Evolutionary conservation across 805 yeast species (phyloP).

Genomic region (Diddensiella santjacobensis): DNA sequence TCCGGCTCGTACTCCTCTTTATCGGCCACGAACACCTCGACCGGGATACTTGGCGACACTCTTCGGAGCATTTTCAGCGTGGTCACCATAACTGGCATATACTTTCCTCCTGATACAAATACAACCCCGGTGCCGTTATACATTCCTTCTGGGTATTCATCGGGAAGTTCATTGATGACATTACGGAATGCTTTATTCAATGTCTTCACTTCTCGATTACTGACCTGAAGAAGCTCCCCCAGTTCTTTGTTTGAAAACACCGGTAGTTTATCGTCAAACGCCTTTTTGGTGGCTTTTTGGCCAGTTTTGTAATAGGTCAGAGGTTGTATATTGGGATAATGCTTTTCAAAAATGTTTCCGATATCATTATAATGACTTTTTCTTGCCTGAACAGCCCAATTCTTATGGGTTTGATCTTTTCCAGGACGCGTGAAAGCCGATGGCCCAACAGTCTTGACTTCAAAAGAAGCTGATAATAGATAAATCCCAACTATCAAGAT

Average conservation of each 20-base stretch:
- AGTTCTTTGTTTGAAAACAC: conserved; percentile 53
- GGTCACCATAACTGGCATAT: conserved; percentile 65
- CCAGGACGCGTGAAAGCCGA: neutral
- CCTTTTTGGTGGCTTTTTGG: conserved; percentile 35
- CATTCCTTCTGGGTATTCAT: conserved; percentile 15
- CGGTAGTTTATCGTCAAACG: conserved; percentile 27
- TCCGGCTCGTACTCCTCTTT: conserved; percentile 67
- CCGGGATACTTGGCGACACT: conserved; percentile 65
- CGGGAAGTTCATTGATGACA: conserved; percentile 47
- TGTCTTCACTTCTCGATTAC: conserved; percentile 40
- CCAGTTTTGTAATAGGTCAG: conserved; percentile 44
- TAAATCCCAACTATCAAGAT: neutral
- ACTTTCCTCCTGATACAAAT: conserved; percentile 77
- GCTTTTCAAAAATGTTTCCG: conserved; percentile 40
- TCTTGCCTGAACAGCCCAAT: neutral
- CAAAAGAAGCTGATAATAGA: neutral
- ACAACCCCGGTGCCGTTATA: conserved; percentile 51
- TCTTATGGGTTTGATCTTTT: neutral
- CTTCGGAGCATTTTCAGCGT: conserved; percentile 63
- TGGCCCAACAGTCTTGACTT: neutral
- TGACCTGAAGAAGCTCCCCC: conserved; percentile 45
- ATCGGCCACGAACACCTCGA: conserved; percentile 77
- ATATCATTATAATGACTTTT: conserved; percentile 35
- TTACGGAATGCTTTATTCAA: conserved; percentile 46
- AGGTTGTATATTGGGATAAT: conserved; percentile 44